These are phyloP conservation scores for Canavalia gladiata DNA, from an alignment of 306 rosid genomes.

Conservation along the genomic window DNA sequence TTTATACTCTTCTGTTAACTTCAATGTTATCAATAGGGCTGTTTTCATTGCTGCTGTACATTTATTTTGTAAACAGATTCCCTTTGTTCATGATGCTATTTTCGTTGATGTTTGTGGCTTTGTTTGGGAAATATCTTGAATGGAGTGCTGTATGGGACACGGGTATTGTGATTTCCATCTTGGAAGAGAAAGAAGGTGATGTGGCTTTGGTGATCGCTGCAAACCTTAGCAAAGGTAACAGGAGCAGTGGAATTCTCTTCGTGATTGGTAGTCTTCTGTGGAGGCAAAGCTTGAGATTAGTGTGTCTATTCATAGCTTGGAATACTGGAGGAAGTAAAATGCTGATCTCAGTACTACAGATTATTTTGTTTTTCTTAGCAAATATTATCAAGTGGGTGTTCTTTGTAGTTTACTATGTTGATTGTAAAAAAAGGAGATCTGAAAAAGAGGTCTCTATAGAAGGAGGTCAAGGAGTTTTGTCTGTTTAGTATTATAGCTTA, in stretches of 20 bases:
- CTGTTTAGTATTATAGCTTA: neutral
- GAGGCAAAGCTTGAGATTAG: slow-evolving; percentile 26
- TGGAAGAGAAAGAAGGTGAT: slow-evolving; percentile 44
- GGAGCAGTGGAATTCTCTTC: slow-evolving; percentile 38
- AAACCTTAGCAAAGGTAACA: slow-evolving; percentile 22
- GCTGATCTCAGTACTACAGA: neutral
- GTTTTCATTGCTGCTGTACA: neutral
- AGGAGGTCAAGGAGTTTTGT: neutral
- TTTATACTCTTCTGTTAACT: slow-evolving; percentile 23
- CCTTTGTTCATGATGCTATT: neutral
- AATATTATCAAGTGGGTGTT: slow-evolving; percentile 36
- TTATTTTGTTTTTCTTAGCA: slow-evolving; percentile 16
- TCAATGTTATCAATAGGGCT: slow-evolving; percentile 13
- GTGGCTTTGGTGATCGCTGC: slow-evolving; percentile 42
- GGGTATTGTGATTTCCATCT: slow-evolving; percentile 41
- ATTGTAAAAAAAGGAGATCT: slow-evolving; percentile 18
- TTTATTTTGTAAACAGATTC: neutral
- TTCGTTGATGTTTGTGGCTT: slow-evolving; percentile 19
- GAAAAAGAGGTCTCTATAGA: neutral
- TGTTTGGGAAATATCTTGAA: slow-evolving; percentile 23
- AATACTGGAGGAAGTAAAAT: neutral
- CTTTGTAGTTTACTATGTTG: slow-evolving; percentile 37
- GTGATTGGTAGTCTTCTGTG: slow-evolving; percentile 24
- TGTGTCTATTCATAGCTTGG: neutral
- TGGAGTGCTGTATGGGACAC: slow-evolving; percentile 46